A percentile compares a stretch with the other conserved stretches of the same genome.
Conservation (phyloP, 1,139 yeast species). For the Suhomyces ambrosiae region DNA sequence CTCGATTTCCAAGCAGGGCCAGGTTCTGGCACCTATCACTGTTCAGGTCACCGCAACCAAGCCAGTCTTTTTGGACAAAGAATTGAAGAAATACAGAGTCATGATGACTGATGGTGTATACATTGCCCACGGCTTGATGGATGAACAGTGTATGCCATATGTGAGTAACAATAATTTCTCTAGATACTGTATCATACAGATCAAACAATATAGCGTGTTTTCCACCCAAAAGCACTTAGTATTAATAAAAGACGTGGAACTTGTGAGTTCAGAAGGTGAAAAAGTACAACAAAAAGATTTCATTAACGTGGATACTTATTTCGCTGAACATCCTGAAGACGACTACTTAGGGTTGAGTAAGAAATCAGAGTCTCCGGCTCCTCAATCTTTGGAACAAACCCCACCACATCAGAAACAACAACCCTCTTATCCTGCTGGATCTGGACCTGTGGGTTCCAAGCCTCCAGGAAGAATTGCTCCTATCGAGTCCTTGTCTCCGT, state of each 20-base stretch:
- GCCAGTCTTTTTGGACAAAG: slow-evolving; percentile 44
- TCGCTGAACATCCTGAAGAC: slow-evolving; percentile 56
- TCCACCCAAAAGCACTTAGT: slow-evolving; percentile 55
- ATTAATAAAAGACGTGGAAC: slow-evolving; percentile 54
- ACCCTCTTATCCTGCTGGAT: slow-evolving; percentile 20
- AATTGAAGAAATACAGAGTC: slow-evolving; percentile 52
- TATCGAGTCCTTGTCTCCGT: slow-evolving; percentile 89
- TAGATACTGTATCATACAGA: slow-evolving; percentile 35
- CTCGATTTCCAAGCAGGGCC: slow-evolving; percentile 16
- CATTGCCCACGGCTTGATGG: slow-evolving; percentile 65
- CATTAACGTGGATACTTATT: slow-evolving; percentile 54
- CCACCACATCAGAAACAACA: slow-evolving; percentile 14
- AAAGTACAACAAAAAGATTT: slow-evolving; percentile 40
- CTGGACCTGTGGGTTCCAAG: slow-evolving; percentile 15
- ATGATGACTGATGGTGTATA: slow-evolving; percentile 67
- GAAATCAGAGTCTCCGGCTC: slow-evolving; percentile 21
- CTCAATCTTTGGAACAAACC: slow-evolving; percentile 10
- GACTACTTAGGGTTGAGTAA: slow-evolving; percentile 33
- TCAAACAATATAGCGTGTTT: slow-evolving; percentile 50
- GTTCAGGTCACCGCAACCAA: slow-evolving; percentile 54
- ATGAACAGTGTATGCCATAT: slow-evolving; percentile 56
- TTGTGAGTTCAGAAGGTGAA: slow-evolving; percentile 44
- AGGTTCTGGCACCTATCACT: slow-evolving; percentile 32
- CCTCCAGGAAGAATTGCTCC: slow-evolving; percentile 51
- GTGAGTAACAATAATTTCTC: slow-evolving; percentile 49